Conservation (phyloP, 164 flowering plant species). For the Malania oleifera region DNA sequence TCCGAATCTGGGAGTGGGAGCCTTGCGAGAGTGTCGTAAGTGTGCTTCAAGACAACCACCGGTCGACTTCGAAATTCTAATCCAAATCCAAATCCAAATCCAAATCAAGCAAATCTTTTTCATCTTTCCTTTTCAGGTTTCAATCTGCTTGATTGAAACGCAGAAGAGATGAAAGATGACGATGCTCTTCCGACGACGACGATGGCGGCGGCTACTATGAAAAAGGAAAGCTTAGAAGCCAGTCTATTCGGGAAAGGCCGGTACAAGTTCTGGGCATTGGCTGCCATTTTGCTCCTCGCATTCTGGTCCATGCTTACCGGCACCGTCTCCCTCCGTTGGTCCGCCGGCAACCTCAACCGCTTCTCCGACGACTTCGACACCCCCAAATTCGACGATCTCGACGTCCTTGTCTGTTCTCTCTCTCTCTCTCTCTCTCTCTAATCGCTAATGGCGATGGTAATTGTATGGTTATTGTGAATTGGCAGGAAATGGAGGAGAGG, state of each 20-base stretch:
- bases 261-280: constrained; percentile 92
- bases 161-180: constrained; percentile 61
- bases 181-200: constrained; percentile 54
- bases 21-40: too few species aligned
- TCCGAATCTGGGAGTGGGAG: too few species aligned
- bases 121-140: too few species aligned
- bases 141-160: not conserved
- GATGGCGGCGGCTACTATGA: constrained; percentile 19
- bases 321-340: constrained; percentile 87
- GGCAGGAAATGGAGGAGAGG: constrained; percentile 96
- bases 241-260: constrained; percentile 63
- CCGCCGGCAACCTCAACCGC: constrained; percentile 73
- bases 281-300: constrained; percentile 78
- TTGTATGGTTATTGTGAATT: constrained; percentile 4
- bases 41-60: too few species aligned
- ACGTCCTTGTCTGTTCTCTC: constrained; percentile 57
- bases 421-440: not conserved
- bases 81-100: too few species aligned
- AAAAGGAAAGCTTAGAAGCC: constrained; percentile 39
- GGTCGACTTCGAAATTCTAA: too few species aligned
- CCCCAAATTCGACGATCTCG: constrained; percentile 75
- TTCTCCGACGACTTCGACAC: constrained; percentile 52
- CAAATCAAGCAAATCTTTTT: too few species aligned
- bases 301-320: constrained; percentile 99
- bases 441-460: not conserved